These are phyloP conservation scores for Fomes fomentarius DNA, from an alignment of 1,284 basidiomycete species.

Conservation along the genomic window DNA sequence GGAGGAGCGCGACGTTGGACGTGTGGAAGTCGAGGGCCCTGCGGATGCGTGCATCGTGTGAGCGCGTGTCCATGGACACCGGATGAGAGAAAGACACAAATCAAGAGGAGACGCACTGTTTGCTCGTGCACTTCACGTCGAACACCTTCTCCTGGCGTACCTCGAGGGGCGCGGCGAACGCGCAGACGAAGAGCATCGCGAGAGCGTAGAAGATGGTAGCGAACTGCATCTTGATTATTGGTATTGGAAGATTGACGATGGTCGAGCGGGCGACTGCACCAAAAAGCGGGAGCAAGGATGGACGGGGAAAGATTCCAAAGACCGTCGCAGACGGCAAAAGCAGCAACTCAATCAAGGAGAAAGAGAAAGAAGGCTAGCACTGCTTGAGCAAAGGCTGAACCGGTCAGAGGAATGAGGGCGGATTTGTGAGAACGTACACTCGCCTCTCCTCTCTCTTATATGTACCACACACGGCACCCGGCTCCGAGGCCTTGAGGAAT, in stretches of 20 bases:
- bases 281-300: constrained; percentile 1
- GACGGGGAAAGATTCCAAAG: constrained; percentile 19
- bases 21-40: constrained; percentile 37
- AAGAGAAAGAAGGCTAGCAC: constrained; percentile 13
- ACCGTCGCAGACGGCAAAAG: constrained; percentile 26
- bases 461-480: too few relatives aligned
- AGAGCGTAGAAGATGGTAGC: constrained; percentile 22
- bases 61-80: neutral
- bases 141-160: constrained; percentile 28
- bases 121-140: constrained; percentile 29
- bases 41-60: neutral
- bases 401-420: constrained; percentile 22
- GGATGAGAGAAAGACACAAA: neutral
- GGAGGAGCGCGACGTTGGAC: constrained; percentile 35
- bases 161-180: constrained; percentile 30
- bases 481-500: neutral
- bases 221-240: constrained; percentile 21
- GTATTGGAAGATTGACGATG: neutral
- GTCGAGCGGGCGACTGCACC: neutral
- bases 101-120: constrained; percentile 14
- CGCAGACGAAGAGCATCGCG: constrained; percentile 23
- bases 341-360: constrained; percentile 17
- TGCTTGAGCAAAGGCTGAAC: constrained; percentile 26
- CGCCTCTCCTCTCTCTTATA: constrained; percentile 3
- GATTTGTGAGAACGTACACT: neutral